These are phyloP conservation scores for Calonectria naviculata DNA, from an alignment of 2,329 filamentous ascomycete genomes.

Conservation along the genomic window DNA sequence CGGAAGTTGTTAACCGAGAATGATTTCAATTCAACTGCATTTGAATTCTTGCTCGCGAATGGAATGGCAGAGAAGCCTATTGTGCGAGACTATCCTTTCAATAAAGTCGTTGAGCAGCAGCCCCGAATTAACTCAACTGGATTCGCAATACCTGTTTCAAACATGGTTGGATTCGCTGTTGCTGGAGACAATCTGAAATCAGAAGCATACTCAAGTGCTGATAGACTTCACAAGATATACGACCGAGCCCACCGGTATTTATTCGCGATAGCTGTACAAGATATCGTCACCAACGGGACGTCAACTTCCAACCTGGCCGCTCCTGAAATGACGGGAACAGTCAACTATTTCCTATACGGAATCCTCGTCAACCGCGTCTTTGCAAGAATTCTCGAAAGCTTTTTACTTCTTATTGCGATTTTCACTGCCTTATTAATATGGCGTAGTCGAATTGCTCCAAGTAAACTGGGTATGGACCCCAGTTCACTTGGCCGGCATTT, in stretches of 20 bases:
- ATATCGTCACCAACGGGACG: slow-evolving; percentile 31
- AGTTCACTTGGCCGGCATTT: slow-evolving; percentile 36
- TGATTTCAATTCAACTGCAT: slow-evolving; percentile 48
- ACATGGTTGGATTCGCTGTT: slow-evolving; percentile 49
- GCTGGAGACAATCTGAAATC: slow-evolving; percentile 23
- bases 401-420: slow-evolving; percentile 37
- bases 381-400: slow-evolving; percentile 42
- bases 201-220: slow-evolving; percentile 15
- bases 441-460: background rate
- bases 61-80: slow-evolving; percentile 32
- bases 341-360: slow-evolving; percentile 36
- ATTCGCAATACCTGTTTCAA: slow-evolving; percentile 36
- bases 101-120: slow-evolving; percentile 38
- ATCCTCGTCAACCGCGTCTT: slow-evolving; percentile 47
- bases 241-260: slow-evolving; percentile 41
- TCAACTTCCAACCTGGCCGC: background rate
- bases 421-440: slow-evolving; percentile 36
- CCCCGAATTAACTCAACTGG: slow-evolving; percentile 20
- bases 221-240: slow-evolving; percentile 29
- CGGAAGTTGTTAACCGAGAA: slow-evolving; percentile 26
- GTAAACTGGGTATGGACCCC: slow-evolving; percentile 38
- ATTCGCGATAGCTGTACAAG: slow-evolving; percentile 42
- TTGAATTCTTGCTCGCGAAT: slow-evolving; percentile 46
- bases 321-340: background rate
- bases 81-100: slow-evolving; percentile 38